A percentile compares a stretch with the other conserved stretches of the same genome.
phyloP scores from a whole-genome alignment of 257 asterid genomes.

The Rehmannia glutinosa region DNA sequence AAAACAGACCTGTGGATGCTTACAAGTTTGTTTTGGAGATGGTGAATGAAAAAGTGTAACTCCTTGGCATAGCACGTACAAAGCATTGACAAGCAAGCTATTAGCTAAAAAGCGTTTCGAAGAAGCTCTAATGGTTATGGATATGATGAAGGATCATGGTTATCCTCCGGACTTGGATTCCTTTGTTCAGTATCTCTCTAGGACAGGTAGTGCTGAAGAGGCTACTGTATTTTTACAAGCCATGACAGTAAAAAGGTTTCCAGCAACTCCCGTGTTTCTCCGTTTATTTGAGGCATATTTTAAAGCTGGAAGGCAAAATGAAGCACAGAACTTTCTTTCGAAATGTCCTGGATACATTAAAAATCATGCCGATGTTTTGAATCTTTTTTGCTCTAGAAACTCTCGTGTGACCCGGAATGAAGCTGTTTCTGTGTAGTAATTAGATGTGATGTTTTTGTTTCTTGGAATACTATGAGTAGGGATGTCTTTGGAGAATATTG shows the following conservation, averaged over 20 bases:
- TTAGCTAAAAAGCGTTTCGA: constrained; percentile 42
- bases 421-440: constrained; percentile 33
- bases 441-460: constrained; percentile 27
- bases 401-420: constrained; percentile 20
- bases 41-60: constrained; percentile 44
- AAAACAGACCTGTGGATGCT: constrained; percentile 48
- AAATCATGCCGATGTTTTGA: constrained; percentile 67
- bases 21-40: constrained; percentile 46
- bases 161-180: constrained; percentile 57
- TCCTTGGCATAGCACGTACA: constrained; percentile 59
- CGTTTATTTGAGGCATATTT: constrained; percentile 61
- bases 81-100: constrained; percentile 48
- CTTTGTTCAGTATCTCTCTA: constrained; percentile 50
- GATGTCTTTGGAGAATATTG: background rate
- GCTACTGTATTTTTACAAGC: constrained; percentile 47
- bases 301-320: constrained; percentile 43
- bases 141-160: constrained; percentile 68
- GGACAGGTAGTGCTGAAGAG: constrained; percentile 60
- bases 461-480: constrained; percentile 18
- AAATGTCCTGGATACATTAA: constrained; percentile 57
- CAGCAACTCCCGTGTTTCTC: constrained; percentile 45
- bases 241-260: constrained; percentile 46
- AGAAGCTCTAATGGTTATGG: constrained; percentile 58
- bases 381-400: constrained; percentile 44
- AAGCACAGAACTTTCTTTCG: constrained; percentile 73